A percentile compares a stretch with the other conserved stretches of the same genome.
These are phyloP conservation scores for Daphne laureola DNA, from an alignment of 441 rosid genomes.

Conservation along the genomic window DNA sequence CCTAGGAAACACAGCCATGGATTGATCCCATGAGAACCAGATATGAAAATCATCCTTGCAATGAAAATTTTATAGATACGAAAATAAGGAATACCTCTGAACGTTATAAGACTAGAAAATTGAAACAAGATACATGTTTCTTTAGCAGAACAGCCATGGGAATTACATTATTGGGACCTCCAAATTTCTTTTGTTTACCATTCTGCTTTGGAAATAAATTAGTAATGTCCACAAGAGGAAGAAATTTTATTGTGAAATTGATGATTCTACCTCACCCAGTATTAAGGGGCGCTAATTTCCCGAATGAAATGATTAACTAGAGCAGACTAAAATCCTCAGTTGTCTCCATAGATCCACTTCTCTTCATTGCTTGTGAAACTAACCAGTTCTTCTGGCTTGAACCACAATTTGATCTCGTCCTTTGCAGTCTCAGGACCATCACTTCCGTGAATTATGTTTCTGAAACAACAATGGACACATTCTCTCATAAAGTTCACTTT, in stretches of 20 bases:
- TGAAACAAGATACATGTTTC: too few species aligned
- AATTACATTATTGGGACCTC: too few species aligned
- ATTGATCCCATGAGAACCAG: too few species aligned
- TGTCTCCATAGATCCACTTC: constrained; percentile 84
- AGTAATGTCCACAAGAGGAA: neutral
- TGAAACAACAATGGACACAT: constrained; percentile 14
- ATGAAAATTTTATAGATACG: too few species aligned
- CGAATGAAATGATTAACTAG: constrained; percentile 5
- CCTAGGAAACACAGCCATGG: too few species aligned
- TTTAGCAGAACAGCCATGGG: too few species aligned
- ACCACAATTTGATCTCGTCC: constrained; percentile 86
- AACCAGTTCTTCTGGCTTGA: constrained; percentile 90
- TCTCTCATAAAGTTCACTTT: neutral
- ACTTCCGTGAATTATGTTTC: constrained; percentile 96
- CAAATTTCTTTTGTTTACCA: too few species aligned
- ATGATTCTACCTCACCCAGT: constrained; percentile 20
- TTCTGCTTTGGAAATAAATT: neutral
- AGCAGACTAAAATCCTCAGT: constrained; percentile 28
- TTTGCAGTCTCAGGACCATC: constrained; percentile 95
- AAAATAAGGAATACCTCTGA: too few species aligned
- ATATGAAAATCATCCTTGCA: too few species aligned
- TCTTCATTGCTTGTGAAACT: constrained; percentile 67
- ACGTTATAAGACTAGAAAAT: too few species aligned
- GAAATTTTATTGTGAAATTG: constrained; percentile 24
- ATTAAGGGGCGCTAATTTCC: constrained; percentile 21